Percentiles rank a stretch among this genome's conserved stretches.
Conservation (phyloP, 306 rosid species). For the Canavalia ensiformis region DNA sequence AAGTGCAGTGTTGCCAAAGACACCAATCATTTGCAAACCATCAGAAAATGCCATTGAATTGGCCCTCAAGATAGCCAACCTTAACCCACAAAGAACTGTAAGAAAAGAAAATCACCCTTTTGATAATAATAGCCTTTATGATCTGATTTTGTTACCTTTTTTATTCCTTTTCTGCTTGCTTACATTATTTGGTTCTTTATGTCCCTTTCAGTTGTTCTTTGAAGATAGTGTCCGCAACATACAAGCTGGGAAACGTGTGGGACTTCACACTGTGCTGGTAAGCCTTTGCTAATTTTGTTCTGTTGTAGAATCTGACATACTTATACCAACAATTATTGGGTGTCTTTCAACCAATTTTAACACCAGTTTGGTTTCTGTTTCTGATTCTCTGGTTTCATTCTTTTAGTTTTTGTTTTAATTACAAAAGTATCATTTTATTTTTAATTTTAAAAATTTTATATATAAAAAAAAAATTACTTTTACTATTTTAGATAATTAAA, state of each 20-base stretch:
- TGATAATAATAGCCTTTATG: neutral
- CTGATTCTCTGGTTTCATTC: too few relatives aligned
- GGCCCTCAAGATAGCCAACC: constrained; percentile 86
- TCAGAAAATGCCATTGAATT: constrained; percentile 73
- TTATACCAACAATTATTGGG: constrained; percentile 31
- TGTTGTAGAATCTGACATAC: neutral
- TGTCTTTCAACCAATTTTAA: neutral
- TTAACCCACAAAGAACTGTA: constrained; percentile 91
- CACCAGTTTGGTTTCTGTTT: too few relatives aligned
- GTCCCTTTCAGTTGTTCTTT: constrained; percentile 79
- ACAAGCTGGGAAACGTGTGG: constrained; percentile 91
- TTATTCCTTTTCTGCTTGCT: neutral
- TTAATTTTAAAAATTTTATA: too few relatives aligned
- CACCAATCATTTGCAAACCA: constrained; percentile 94
- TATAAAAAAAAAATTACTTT: too few relatives aligned
- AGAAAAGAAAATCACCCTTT: constrained; percentile 44
- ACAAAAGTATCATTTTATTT: too few relatives aligned
- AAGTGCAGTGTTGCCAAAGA: constrained; percentile 66
- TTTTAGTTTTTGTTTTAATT: too few relatives aligned
- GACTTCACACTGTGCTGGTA: constrained; percentile 93
- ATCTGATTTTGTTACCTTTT: neutral
- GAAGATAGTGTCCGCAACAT: constrained; percentile 95
- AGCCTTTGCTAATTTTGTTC: constrained; percentile 48
- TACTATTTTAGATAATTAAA: too few relatives aligned
- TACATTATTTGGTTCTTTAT: neutral